Evolutionary conservation across 495 filamentous ascomycete genomes (phyloP).

Genomic region (Aspergillus diversus): DNA sequence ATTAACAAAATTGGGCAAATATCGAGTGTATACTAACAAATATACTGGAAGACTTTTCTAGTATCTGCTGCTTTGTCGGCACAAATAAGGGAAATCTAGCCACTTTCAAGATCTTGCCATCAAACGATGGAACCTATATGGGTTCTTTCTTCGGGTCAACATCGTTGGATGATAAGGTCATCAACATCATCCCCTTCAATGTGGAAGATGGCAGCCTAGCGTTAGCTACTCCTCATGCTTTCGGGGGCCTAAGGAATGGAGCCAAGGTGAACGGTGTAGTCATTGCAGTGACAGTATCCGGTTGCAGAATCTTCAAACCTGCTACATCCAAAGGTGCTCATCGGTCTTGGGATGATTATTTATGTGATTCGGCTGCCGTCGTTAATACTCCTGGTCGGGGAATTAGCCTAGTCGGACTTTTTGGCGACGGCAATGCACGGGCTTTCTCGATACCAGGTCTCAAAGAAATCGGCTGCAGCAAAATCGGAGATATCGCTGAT

Average conservation of each 20-base stretch:
- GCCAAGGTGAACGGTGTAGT: conserved; percentile 71
- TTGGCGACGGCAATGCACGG: conserved; percentile 75
- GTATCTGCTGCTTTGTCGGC: conserved; percentile 88
- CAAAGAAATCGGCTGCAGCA: conserved; percentile 76
- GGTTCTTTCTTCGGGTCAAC: conserved; percentile 70
- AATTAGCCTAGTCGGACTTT: conserved; percentile 79
- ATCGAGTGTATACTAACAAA: conserved; percentile 25
- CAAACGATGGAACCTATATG: conserved; percentile 67
- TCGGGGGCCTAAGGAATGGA: conserved; percentile 73
- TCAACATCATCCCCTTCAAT: conserved; percentile 77
- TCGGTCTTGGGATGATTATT: conserved; percentile 79
- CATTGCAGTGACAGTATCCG: conserved; percentile 69
- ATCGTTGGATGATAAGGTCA: conserved; percentile 68
- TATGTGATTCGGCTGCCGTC: conserved; percentile 78
- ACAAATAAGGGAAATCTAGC: conserved; percentile 80
- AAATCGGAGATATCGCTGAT: conserved; percentile 68
- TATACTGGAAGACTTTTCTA: conserved; percentile 71
- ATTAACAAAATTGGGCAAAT: not conserved
- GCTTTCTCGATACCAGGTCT: conserved; percentile 84
- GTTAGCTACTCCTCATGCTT: conserved; percentile 69
- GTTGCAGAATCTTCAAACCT: conserved; percentile 84
- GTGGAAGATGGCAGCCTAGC: conserved; percentile 76
- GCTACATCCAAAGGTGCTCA: conserved; percentile 82
- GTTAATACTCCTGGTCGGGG: conserved; percentile 72
- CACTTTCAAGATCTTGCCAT: conserved; percentile 88